These are phyloP conservation scores for Chenopodium album DNA, from an alignment of 148 eudicot genomes.

Conservation along the genomic window DNA sequence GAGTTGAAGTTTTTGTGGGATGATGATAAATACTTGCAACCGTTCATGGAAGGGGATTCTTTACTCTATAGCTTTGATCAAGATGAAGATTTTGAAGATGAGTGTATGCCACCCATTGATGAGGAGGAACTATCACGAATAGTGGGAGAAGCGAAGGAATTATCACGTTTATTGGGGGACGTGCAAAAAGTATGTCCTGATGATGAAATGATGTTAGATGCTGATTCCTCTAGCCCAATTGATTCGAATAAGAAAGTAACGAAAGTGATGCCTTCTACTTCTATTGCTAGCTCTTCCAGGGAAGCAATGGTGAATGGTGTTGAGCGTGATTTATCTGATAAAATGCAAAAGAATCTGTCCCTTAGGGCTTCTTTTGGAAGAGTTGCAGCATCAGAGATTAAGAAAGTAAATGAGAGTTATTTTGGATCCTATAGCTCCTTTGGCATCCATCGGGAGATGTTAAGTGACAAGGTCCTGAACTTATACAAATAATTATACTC, in stretches of 20 bases:
- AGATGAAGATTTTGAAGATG: slow-evolving; percentile 61
- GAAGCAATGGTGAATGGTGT: slow-evolving; percentile 30
- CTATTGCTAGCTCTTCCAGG: slow-evolving; percentile 19
- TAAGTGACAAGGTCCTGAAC: slow-evolving; percentile 79
- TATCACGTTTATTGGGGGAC: not conserved
- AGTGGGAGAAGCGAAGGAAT: slow-evolving; percentile 26
- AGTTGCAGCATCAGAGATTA: slow-evolving; percentile 51
- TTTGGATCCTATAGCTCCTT: slow-evolving; percentile 92
- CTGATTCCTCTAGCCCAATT: slow-evolving; percentile 9
- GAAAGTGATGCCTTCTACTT: slow-evolving; percentile 28
- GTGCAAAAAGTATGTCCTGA: slow-evolving; percentile 35
- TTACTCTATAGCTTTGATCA: slow-evolving; percentile 75
- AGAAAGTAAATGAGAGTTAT: slow-evolving; percentile 65
- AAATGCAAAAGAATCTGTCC: slow-evolving; percentile 25
- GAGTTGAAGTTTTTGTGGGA: slow-evolving; percentile 53
- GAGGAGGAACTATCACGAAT: slow-evolving; percentile 40
- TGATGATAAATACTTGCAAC: slow-evolving; percentile 73
- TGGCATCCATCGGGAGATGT: slow-evolving; percentile 95
- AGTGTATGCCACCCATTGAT: slow-evolving; percentile 38
- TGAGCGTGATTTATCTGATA: slow-evolving; percentile 17
- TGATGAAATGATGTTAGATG: slow-evolving; percentile 37
- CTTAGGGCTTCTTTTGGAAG: slow-evolving; percentile 35
- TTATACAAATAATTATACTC: not conserved
- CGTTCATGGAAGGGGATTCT: slow-evolving; percentile 75
- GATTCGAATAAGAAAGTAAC: slow-evolving; percentile 33